Evolutionary conservation across 495 filamentous ascomycete genomes (phyloP).

Genomic region (Hypoxylon cercidicola): DNA sequence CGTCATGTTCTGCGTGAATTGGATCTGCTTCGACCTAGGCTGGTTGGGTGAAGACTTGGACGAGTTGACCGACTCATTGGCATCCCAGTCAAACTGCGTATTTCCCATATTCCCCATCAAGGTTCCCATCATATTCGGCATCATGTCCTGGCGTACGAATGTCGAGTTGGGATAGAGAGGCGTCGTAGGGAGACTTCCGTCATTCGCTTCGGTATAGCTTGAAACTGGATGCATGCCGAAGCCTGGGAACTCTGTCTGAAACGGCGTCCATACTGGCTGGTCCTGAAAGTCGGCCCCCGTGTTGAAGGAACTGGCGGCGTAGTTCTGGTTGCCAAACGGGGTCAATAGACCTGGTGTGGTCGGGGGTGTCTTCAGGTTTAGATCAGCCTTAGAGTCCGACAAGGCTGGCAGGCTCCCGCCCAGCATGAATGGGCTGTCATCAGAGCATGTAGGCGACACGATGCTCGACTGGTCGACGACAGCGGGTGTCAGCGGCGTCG

Average conservation of each 20-base stretch:
- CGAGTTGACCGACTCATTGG: conserved; percentile 54
- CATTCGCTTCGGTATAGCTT: conserved; percentile 49
- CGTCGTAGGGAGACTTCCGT: conserved; percentile 54
- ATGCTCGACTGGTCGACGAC: conserved; percentile 44
- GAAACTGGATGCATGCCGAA: conserved; percentile 52
- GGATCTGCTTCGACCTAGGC: conserved; percentile 55
- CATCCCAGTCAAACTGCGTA: conserved; percentile 56
- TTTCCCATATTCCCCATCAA: conserved; percentile 42
- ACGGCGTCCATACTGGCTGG: conserved; percentile 57
- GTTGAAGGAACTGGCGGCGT: conserved; percentile 36
- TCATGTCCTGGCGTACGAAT: conserved; percentile 34
- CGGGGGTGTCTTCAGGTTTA: conserved; percentile 57
- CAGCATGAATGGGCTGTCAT: conserved; percentile 48
- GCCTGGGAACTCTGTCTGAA: conserved; percentile 56
- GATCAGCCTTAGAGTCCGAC: conserved; percentile 46
- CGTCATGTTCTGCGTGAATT: conserved; percentile 61
- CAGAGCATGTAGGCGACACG: conserved; percentile 48
- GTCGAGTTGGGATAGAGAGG: conserved; percentile 54
- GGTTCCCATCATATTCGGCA: conserved; percentile 26
- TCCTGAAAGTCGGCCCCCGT: conserved; percentile 50
- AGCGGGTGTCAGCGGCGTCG: conserved; percentile 54
- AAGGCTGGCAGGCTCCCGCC: conserved; percentile 44
- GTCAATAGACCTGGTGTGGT: conserved; percentile 54
- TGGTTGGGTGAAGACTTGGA: conserved; percentile 54
- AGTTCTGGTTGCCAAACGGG: conserved; percentile 49